Base-by-base conservation (phyloP, 805 yeast genomes). In the Candida methanosorbosa region DNA sequence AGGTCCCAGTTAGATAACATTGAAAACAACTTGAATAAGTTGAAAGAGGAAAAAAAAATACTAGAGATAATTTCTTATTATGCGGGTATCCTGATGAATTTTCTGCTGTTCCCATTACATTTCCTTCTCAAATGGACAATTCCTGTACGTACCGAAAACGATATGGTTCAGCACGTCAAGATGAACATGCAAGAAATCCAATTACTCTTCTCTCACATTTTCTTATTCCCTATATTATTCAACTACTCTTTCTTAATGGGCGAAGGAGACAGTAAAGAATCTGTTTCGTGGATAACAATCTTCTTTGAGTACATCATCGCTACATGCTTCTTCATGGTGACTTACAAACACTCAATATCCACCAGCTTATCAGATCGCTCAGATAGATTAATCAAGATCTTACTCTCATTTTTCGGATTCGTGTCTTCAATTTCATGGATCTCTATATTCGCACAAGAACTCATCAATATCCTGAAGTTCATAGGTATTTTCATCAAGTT, bases 351-450 rank as follows among this genome's bases (percentile, higher is more conserved):
- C n/a, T n/a, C n/a, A n/a, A n/a, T n/a, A n/a, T n/a, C n/a, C n/a
- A n/a, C n/a, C n/a, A n/a, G n/a, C n/a, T n/a, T n/a, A n/a, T n/a
- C n/a, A n/a, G n/a, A n/a, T n/a, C n/a, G n/a, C n/a, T n/a, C n/a
- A n/a, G n/a, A n/a, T n/a, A 21, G 23, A 21, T 5, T 16, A 11
- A 20, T 29, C 13, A 21, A 30, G 4, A 30, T 53, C 15, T 7
- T 31, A n/a, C 34, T 54, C 11, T 57, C 84, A 0, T 30, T 66
- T 0, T 16, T 66, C 4, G 96, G 95, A 0, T 90, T 90, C 50
- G 37, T 70, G 0, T 56, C 75, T 5, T 70, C 94, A 1, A 63
- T 90, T 3, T 51, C 75, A 1, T 77, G 86, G 73, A 79, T 88
- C 11, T 68, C 92, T 0, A 46, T 69, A 2, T 68, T 81, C 27